Conservation (phyloP, 495 filamentous ascomycete genomes). For the Penicillium diatomitis region DNA sequence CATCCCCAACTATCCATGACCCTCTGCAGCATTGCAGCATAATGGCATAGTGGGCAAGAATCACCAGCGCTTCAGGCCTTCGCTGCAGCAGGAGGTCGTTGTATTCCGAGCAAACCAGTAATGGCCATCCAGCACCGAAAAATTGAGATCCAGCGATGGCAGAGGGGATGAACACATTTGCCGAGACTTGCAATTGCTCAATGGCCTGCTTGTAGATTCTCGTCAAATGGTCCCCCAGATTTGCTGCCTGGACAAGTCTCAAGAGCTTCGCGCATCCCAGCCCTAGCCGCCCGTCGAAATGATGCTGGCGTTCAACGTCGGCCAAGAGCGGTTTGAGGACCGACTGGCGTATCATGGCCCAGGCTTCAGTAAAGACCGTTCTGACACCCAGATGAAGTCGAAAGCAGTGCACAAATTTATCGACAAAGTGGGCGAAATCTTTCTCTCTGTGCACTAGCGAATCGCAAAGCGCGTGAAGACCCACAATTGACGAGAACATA, state of each 20-base stretch:
- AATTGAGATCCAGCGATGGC: background rate
- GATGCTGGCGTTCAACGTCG: background rate
- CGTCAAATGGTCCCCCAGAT: background rate
- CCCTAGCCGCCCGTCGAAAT: background rate
- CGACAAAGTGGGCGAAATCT: slow-evolving; percentile 26
- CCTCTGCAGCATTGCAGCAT: slow-evolving; percentile 5
- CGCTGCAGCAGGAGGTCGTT: slow-evolving; percentile 7
- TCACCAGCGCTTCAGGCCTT: slow-evolving; percentile 7
- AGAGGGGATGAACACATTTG: too few relatives aligned
- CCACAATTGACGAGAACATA: slow-evolving; percentile 40
- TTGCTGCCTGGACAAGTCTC: too few relatives aligned
- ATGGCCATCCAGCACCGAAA: slow-evolving; percentile 7
- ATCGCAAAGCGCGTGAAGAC: slow-evolving; percentile 40
- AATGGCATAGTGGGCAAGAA: slow-evolving; percentile 12
- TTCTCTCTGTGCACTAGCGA: slow-evolving; percentile 13
- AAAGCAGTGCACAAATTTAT: slow-evolving; percentile 31
- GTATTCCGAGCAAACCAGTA: slow-evolving; percentile 4
- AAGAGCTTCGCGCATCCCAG: background rate
- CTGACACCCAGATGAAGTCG: slow-evolving; percentile 37
- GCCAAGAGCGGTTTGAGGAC: slow-evolving; percentile 2
- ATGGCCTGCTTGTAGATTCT: slow-evolving; percentile 4
- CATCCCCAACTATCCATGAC: slow-evolving; percentile 11
- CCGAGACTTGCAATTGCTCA: background rate
- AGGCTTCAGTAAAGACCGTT: slow-evolving; percentile 9
- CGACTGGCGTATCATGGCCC: slow-evolving; percentile 5